Conservation (phyloP, 176 grass and related monocot genomes). For the Canna indica region DNA sequence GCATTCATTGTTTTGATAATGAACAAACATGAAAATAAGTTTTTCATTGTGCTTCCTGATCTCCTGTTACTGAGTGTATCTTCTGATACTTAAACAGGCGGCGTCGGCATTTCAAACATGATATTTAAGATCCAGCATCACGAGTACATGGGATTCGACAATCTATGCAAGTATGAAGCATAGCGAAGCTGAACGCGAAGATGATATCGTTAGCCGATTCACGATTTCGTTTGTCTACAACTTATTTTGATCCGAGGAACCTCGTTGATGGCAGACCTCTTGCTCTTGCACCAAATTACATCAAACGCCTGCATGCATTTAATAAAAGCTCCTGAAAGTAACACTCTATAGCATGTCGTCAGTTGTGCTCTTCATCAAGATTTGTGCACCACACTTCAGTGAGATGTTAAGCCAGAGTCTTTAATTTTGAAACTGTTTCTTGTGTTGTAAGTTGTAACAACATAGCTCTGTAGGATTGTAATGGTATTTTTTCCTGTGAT, state of each 20-base stretch:
- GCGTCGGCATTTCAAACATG: constrained; percentile 90
- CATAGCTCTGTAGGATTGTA: background rate
- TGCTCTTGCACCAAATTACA: no score
- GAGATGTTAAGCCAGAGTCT: background rate
- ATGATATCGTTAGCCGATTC: background rate
- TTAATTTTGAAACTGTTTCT: background rate
- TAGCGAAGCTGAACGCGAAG: background rate
- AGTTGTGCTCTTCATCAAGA: background rate
- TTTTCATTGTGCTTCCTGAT: background rate
- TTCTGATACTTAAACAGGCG: constrained; percentile 32
- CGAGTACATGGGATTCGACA: constrained; percentile 90
- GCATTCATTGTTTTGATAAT: background rate
- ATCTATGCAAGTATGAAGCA: constrained; percentile 67
- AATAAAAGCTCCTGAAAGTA: background rate
- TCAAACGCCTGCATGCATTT: background rate
- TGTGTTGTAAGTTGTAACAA: background rate
- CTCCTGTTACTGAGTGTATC: background rate
- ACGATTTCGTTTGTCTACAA: background rate
- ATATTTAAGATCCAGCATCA: constrained; percentile 48
- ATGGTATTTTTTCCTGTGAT: no score
- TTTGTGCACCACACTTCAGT: background rate
- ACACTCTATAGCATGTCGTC: background rate
- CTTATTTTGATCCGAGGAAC: background rate
- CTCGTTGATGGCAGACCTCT: no score
- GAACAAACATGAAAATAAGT: background rate